phyloP scores from a whole-genome alignment of 495 filamentous ascomycete species.

The Coniosporium apollinis region DNA sequence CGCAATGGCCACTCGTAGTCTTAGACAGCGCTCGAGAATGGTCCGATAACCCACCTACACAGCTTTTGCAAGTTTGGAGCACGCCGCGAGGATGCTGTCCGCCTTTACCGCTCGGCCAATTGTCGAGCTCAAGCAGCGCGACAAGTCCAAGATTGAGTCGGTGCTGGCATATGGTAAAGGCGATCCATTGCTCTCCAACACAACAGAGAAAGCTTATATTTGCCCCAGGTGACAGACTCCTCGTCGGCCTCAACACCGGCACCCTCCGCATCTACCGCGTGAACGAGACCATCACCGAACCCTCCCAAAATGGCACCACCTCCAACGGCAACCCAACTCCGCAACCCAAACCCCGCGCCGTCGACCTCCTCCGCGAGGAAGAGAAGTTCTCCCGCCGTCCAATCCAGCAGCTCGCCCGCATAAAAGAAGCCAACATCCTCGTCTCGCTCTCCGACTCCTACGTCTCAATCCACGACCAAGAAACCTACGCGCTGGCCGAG shows the following conservation, averaged over 20 bases:
- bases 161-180: conserved; percentile 68
- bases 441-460: conserved; percentile 79
- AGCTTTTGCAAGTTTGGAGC: not conserved
- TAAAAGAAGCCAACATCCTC: conserved; percentile 84
- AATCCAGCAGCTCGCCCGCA: conserved; percentile 81
- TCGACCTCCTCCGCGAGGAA: conserved; percentile 72
- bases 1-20: no score
- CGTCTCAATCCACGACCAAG: conserved; percentile 75
- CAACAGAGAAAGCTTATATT: no score
- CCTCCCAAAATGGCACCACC: conserved; percentile 9
- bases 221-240: conserved; percentile 69
- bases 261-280: conserved; percentile 81
- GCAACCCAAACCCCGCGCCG: conserved; percentile 37
- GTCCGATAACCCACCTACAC: no score
- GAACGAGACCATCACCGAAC: conserved; percentile 39
- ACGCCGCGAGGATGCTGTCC: conserved; percentile 62
- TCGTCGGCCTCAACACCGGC: conserved; percentile 82
- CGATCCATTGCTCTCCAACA: no score
- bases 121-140: conserved; percentile 85
- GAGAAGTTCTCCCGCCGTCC: conserved; percentile 84
- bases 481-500: conserved; percentile 66
- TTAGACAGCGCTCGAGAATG: no score
- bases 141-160: conserved; percentile 91
- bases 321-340: conserved; percentile 13
- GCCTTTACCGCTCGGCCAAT: conserved; percentile 93